These are phyloP conservation scores for Camelina hispida DNA, from an alignment of 345 rosid species.

Conservation along the genomic window DNA sequence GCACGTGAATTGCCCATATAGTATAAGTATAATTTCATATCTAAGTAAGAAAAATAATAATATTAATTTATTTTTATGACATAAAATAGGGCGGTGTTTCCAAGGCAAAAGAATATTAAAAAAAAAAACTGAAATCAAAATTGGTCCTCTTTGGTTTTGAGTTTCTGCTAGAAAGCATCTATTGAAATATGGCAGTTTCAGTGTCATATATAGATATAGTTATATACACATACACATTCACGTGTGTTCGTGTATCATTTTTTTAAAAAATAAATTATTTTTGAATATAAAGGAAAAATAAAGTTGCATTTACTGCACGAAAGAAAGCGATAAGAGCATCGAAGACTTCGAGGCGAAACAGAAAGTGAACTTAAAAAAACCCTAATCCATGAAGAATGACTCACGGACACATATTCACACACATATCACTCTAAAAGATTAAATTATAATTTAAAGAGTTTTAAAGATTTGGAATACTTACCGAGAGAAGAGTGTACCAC, in stretches of 20 bases:
- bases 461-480: constrained; percentile 34
- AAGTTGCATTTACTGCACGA: constrained; percentile 40
- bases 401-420: constrained; percentile 37
- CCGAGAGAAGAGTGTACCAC: constrained; percentile 89
- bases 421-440: constrained; percentile 14
- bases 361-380: constrained; percentile 48
- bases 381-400: constrained; percentile 48
- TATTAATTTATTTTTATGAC: constrained; percentile 16
- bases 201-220: constrained; percentile 43
- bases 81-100: constrained; percentile 61
- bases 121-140: constrained; percentile 12
- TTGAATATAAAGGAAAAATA: not conserved
- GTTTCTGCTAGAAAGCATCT: constrained; percentile 47
- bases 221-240: constrained; percentile 41
- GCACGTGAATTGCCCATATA: constrained; percentile 66
- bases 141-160: constrained; percentile 46
- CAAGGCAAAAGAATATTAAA: constrained; percentile 45
- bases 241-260: constrained; percentile 43
- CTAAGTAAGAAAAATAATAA: constrained; percentile 4
- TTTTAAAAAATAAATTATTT: not conserved
- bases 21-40: constrained; percentile 27
- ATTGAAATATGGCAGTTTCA: constrained; percentile 48
- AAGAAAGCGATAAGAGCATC: constrained; percentile 48
- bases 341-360: constrained; percentile 50
- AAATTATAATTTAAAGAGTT: constrained; percentile 11